A percentile compares a stretch with the other conserved stretches of the same genome.
These are phyloP conservation scores for Ophiognomonia clavigignenti-juglandacearum DNA, from an alignment of 2,329 filamentous ascomycete genomes.

Conservation along the genomic window DNA sequence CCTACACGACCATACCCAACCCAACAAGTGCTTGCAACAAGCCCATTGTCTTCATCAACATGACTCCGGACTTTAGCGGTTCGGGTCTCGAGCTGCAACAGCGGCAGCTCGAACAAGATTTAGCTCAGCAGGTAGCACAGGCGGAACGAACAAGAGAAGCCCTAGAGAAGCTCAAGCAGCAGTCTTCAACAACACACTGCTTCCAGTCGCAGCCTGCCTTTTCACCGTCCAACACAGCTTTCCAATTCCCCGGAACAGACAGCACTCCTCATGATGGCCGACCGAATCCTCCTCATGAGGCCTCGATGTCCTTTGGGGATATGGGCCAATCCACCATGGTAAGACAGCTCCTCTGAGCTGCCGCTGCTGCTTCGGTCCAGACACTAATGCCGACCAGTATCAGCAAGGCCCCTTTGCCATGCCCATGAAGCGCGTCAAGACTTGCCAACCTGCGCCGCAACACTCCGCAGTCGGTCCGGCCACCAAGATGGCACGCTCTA, in stretches of 20 bases:
- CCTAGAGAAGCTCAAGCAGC: background rate
- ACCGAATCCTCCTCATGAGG: too few relatives aligned
- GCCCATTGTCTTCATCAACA: background rate
- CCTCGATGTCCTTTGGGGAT: too few relatives aligned
- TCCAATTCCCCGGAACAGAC: too few relatives aligned
- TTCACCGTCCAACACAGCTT: too few relatives aligned
- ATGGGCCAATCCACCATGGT: background rate
- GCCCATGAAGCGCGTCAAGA: constrained; percentile 28
- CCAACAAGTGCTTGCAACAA: too few relatives aligned
- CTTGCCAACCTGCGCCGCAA: constrained; percentile 24
- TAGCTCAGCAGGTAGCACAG: background rate
- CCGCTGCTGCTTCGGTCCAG: background rate
- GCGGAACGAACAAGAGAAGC: background rate
- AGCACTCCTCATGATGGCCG: too few relatives aligned
- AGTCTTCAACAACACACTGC: background rate
- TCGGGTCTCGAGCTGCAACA: background rate
- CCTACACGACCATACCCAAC: background rate
- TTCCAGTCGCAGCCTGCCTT: background rate
- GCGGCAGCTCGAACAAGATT: background rate
- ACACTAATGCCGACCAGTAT: background rate
- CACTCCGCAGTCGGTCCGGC: constrained; percentile 22
- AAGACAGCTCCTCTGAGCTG: constrained; percentile 1
- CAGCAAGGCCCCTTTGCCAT: constrained; percentile 1
- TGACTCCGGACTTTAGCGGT: constrained; percentile 5
- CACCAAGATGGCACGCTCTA: constrained; percentile 39